Evolutionary conservation across 805 yeast genomes (phyloP).

Genomic region (Yarrowia osloensis): DNA sequence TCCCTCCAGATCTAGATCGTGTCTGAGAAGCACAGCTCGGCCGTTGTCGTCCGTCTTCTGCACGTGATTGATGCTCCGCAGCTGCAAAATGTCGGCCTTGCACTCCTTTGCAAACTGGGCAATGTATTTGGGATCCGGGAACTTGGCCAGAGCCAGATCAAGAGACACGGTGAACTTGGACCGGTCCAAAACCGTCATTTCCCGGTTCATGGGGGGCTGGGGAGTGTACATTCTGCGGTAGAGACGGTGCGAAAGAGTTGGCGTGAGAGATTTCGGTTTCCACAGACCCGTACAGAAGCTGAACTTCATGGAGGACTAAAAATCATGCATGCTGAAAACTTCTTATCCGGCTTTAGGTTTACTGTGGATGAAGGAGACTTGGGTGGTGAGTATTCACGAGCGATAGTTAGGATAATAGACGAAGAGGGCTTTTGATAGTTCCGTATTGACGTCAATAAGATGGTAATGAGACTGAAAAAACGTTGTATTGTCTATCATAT

Average conservation of each 20-base stretch:
- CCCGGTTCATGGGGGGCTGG: constrained; percentile 67
- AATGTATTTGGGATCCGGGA: constrained; percentile 65
- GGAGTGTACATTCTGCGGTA: constrained; percentile 24
- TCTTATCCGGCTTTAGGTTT: not conserved
- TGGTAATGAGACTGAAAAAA: no score
- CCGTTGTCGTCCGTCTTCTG: constrained; percentile 45
- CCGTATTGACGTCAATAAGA: no score
- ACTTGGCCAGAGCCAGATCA: constrained; percentile 64
- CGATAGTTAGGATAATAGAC: no score
- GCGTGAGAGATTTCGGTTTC: not conserved
- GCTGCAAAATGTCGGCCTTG: constrained; percentile 60
- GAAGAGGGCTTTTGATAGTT: no score
- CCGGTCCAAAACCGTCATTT: constrained; percentile 67
- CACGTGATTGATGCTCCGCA: constrained; percentile 73
- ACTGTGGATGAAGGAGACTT: no score
- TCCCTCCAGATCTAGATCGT: constrained; percentile 47
- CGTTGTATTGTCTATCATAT: no score
- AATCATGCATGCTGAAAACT: not conserved
- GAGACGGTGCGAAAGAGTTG: constrained; percentile 2
- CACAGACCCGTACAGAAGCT: not conserved
- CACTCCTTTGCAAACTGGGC: constrained; percentile 62
- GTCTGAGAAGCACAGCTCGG: constrained; percentile 64
- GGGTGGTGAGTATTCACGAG: no score
- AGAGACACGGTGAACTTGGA: constrained; percentile 60
- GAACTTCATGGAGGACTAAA: not conserved